Evolutionary conservation across 495 filamentous ascomycete species (phyloP), one percentile per base, ranked within the genome.

Genomic region (Penicillium mononematosum): DNA sequence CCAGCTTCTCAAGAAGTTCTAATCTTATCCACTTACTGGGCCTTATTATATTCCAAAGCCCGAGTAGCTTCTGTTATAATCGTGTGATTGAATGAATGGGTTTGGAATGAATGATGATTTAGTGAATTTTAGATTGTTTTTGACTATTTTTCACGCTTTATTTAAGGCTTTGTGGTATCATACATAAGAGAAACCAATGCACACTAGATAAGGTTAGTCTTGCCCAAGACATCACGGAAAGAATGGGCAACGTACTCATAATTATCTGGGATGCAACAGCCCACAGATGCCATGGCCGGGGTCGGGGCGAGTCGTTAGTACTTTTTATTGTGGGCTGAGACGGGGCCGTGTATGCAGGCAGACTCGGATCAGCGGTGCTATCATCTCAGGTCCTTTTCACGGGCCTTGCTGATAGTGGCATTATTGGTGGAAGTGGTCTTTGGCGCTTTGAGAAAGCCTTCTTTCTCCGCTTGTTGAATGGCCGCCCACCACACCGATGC

Each of bases 401-500:
- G 39, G 11, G 50, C 10, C 10, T 53, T 53, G 38, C 38, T 53
- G 39, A 53, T 43, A 11, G 39, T 44, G 14, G 9, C 22, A 29
- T 10, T 32, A 19, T 17, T 29, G 2, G 14, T 46, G 8, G 52
- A 19, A 7, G 50, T 41, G 48, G 32, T 14, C 7, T 22, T n/a
- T 17, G 44, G 43, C 12, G 29, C 53, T 5, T 25, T 47, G n/a
- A 55, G 53, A 36, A 68, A 47, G 11, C 52, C 57, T 45, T 71
- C 66, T 1, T n/a, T 53, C 44, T 60, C 59, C 50, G 59, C 77
- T 55, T 45, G 34, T 14, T 53, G 58, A 17, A 84, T 66, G 5
- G 72, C 80, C 0, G 60, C 64, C 63, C 69, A 79, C 75, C 76
- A 85, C 0, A 84, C 67, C 2, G 72, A 60, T 10, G 81, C 78